These are phyloP conservation scores for Pseudogymnoascus sp. DNA, from an alignment of 2,329 filamentous ascomycete species.

Conservation along the genomic window DNA sequence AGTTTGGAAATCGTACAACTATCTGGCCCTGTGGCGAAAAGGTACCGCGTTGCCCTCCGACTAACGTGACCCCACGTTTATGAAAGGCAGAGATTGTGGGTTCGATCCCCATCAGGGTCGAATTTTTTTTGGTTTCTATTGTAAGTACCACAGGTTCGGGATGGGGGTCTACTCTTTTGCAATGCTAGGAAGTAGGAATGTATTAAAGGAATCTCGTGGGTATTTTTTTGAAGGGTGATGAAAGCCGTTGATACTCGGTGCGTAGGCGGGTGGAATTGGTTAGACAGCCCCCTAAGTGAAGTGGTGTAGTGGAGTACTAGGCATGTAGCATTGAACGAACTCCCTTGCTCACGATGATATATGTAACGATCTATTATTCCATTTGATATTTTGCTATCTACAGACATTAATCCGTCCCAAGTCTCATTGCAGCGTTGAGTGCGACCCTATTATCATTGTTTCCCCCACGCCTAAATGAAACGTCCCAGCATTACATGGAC, in stretches of 20 bases:
- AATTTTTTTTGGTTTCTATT: not conserved
- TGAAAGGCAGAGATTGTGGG: slow-evolving; percentile 9
- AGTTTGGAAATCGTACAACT: not conserved
- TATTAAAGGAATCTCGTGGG: not conserved
- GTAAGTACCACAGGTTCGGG: not conserved
- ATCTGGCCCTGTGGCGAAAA: slow-evolving; percentile 8
- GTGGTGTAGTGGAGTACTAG: not conserved
- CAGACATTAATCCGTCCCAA: too few species aligned
- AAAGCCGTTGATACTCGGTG: not conserved
- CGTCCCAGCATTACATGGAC: too few species aligned
- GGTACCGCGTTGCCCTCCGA: slow-evolving; percentile 9
- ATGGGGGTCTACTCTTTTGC: not conserved
- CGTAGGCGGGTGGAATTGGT: not conserved
- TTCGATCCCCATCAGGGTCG: slow-evolving; percentile 9
- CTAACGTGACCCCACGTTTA: slow-evolving; percentile 6
- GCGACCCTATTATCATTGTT: too few species aligned
- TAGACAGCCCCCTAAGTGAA: not conserved
- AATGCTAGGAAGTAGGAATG: not conserved
- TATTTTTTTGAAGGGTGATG: not conserved
- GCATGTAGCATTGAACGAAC: not conserved
- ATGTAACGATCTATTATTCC: not conserved
- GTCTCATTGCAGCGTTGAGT: too few species aligned
- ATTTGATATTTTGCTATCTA: not conserved
- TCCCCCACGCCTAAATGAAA: too few species aligned
- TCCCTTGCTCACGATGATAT: not conserved